These are phyloP conservation scores for Pulveroboletus sp. DNA, from an alignment of 768 basidiomycete species.

Conservation along the genomic window DNA sequence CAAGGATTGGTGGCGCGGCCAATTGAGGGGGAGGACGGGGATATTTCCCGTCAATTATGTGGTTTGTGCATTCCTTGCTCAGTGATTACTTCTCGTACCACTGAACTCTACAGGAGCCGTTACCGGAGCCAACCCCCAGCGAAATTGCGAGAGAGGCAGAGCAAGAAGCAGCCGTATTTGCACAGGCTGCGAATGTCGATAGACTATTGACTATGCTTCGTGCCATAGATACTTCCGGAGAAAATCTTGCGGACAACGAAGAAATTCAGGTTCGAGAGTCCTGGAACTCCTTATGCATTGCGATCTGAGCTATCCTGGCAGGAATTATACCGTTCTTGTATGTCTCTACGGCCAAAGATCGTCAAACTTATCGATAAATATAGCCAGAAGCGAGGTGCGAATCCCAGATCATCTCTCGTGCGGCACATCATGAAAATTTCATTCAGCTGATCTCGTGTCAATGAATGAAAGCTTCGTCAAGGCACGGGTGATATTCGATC, in stretches of 20 bases:
- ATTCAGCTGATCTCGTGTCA: conserved; percentile 79
- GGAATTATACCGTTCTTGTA: conserved; percentile 87
- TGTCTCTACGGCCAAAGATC: conserved; percentile 89
- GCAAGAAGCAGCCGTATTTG: conserved; percentile 83
- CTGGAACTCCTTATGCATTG: not conserved
- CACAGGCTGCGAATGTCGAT: conserved; percentile 83
- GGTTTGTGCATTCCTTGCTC: conserved; percentile 40
- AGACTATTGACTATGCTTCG: conserved; percentile 70
- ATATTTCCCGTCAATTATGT: conserved; percentile 99
- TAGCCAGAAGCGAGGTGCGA: conserved; percentile 77
- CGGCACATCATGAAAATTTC: not conserved
- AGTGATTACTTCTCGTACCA: not conserved
- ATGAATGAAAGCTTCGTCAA: conserved; percentile 94
- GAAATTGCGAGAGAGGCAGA: conserved; percentile 81
- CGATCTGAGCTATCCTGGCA: conserved; percentile 28
- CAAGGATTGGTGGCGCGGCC: conserved; percentile 97
- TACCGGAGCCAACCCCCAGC: conserved; percentile 75
- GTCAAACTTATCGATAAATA: conserved; percentile 97
- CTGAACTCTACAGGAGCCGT: conserved; percentile 52
- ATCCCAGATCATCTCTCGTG: not conserved
- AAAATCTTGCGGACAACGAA: conserved; percentile 86
- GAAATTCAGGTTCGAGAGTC: conserved; percentile 65
- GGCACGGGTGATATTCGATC: conserved; percentile 84
- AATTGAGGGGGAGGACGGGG: conserved; percentile 82
- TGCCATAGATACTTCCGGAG: conserved; percentile 65